Evolutionary conservation across 2,329 filamentous ascomycete species (phyloP), one percentile per base, ranked within the genome.

Genomic region (Didymella glomerata): DNA sequence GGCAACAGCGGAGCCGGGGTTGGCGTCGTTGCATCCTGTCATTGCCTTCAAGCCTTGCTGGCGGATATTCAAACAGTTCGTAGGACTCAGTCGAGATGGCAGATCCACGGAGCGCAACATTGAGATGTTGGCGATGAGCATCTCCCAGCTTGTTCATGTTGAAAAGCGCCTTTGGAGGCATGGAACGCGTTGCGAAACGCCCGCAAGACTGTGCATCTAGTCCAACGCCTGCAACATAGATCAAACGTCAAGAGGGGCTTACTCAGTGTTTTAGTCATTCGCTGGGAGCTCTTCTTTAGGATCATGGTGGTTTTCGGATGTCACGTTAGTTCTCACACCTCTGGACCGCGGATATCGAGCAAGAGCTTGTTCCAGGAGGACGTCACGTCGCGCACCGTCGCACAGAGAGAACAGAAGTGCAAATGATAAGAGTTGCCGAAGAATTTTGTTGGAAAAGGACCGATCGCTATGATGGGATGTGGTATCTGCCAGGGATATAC

Each of bases 401-500:
- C 42, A 51, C 48, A 44, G 25, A 13, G 4, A n/a, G 3, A 48
- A 16, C 20, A 20, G 32, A 44, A 44, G 44, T 28, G 22, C 10
- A 8, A 42, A 18, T 14, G 22, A 20, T 25, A 6, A 30, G 27
- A 8, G n/a, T 10, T 4, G 20, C 25, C 41, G 20, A 36, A 47
- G 41, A 47, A 54, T 44, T 44, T 14, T 11, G 18, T 40, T 10
- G 32, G 30, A 50, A 24, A 48, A 32, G 11, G 34, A 16, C 45
- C 20, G 25, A 25, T 18, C n/a, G 9, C 24, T 36, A 24, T 20
- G 41, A 54, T 54, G 56, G 3, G 44, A 34, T 20, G 41, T 25
- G n/a, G 36, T 22, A 24, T 40, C 41, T 50, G 27, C n/a, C 13
- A 54, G 50, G 46, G 50, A 42, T 59, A 50, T 42, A 40, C 18